phyloP scores from a whole-genome alignment of 1,284 basidiomycete genomes.

The Pascua guehoae region DNA sequence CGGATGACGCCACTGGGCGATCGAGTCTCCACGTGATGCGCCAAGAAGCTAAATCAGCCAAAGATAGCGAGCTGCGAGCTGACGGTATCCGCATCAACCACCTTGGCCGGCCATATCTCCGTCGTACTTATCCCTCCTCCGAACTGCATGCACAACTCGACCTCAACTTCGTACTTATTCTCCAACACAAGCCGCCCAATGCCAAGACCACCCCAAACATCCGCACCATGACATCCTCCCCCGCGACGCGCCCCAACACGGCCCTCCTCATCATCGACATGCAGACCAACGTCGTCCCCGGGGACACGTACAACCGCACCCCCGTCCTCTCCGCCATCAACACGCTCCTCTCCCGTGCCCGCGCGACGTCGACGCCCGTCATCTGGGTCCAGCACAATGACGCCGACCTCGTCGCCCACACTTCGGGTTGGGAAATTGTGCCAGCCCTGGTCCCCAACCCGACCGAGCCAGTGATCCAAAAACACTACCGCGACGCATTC shows the following conservation, averaged over 20 bases:
- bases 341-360: neutral
- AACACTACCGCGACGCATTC: slow-evolving; percentile 3
- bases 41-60: no score
- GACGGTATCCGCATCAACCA: no score
- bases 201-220: no score
- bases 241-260: neutral
- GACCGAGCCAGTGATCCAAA: neutral
- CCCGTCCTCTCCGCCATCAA: neutral
- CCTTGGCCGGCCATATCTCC: no score
- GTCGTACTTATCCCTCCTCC: no score
- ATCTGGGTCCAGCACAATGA: slow-evolving; percentile 9
- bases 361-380: slow-evolving; percentile 1
- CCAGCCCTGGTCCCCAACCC: neutral
- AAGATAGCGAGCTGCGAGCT: no score
- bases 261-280: slow-evolving; percentile 9
- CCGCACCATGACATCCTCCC: no score
- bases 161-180: no score
- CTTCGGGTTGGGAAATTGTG: neutral
- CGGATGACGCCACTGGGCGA: no score
- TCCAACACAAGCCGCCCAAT: no score
- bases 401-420: neutral
- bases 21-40: no score
- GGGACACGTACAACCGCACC: neutral
- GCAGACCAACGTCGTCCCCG: slow-evolving; percentile 1
- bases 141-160: no score